phyloP scores from a whole-genome alignment of 2,329 filamentous ascomycete genomes.

The Sarocladium brachiariae region DNA sequence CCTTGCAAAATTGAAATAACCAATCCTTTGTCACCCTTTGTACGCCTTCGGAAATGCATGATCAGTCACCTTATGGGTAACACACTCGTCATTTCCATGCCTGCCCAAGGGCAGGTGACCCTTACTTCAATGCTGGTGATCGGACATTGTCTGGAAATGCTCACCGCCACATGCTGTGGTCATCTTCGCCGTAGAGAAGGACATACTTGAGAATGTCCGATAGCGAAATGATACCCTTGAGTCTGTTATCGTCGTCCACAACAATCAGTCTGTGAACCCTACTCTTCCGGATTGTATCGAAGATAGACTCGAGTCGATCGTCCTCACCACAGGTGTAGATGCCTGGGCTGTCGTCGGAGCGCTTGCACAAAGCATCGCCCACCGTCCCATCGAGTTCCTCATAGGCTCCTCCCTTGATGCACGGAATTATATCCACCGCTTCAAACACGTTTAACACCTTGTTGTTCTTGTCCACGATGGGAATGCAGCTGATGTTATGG shows the following conservation, averaged over 20 bases:
- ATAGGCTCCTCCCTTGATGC: constrained; percentile 89
- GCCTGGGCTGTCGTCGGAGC: constrained; percentile 85
- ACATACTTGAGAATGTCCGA: constrained; percentile 97
- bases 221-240: constrained; percentile 84
- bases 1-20: neutral
- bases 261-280: constrained; percentile 89
- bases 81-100: neutral
- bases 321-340: constrained; percentile 94
- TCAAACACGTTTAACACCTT: constrained; percentile 93
- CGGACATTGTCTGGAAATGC: neutral
- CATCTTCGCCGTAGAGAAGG: constrained; percentile 69
- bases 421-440: constrained; percentile 90
- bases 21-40: neutral
- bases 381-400: constrained; percentile 83
- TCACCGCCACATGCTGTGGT: constrained; percentile 21
- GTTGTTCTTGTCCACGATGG: constrained; percentile 74
- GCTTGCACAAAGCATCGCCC: constrained; percentile 80
- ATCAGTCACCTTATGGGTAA: neutral
- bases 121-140: neutral
- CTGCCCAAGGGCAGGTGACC: neutral
- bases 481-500: constrained; percentile 89
- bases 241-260: constrained; percentile 79
- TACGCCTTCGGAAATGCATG: constrained; percentile 5
- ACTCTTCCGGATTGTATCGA: constrained; percentile 92
- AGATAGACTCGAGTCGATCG: constrained; percentile 90